Base-by-base conservation (phyloP, 1,284 basidiomycete species). In the Cutaneotrichosporon sp. region DNA sequence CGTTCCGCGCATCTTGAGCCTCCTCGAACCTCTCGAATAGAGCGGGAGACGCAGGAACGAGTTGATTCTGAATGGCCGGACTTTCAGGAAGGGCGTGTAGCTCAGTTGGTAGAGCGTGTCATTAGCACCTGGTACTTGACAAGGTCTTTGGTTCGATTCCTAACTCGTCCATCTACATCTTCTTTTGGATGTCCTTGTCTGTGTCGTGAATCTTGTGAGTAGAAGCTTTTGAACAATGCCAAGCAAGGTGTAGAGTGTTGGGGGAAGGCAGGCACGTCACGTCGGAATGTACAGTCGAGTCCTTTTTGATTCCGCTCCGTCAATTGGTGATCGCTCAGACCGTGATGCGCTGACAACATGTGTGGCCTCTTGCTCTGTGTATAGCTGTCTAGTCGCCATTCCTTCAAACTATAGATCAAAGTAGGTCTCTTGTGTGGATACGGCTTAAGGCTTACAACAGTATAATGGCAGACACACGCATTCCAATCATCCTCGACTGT, bases 401-500 rank as follows among this genome's bases (percentile, higher is more conserved):
- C 26, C 26, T 26, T 3, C 26, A 21, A 1, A 22, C n/a, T 21
- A 49, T 2, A 21, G 47, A 22, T 22, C 18, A 49, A 49, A 21
- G 22, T 49, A 31, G 8, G 22, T 16, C 7, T 26, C 30, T 16
- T 14, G 16, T 31, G 9, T 32, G 14, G 14, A 31, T 30, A n/a
- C 31, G 30, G 34, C 53, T 11, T n/a, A 32, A 31, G 10, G 10
- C 36, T n/a, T 6, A 40, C 16, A 18, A n/a, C 42, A 46, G 42
- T 8, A 13, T 3, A 16, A 55, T 36, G 36, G 30, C 14, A 10
- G 36, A n/a, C 30, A 22, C 18, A 21, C 46, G n/a, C 31, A 56
- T 22, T 2, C 56, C 61, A 9, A 64, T 70, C 34, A 69, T 70
- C 52, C 64, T 70, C 38, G 69, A 70, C 64, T 69, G 68, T 53